Evolutionary conservation across 2,329 filamentous ascomycete genomes (phyloP), one percentile per base, ranked within the genome.

Genomic region (Fusarium sp.): DNA sequence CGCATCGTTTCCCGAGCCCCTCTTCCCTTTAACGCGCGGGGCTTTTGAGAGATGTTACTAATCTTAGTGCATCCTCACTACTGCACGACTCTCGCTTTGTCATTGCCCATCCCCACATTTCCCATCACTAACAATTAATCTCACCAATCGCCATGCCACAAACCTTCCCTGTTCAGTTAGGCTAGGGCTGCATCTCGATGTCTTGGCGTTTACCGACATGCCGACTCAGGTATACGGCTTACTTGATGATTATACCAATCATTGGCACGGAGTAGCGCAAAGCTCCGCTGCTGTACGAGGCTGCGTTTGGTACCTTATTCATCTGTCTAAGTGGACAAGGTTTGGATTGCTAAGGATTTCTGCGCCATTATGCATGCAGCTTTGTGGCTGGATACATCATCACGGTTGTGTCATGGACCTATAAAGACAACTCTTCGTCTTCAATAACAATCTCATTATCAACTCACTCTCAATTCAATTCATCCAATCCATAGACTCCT

Each of bases 191-290:
- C 52, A 69, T 46, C 67, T 47, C 58, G 67, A 30, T 53, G 64
- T 67, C 71, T 75, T 78, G 75, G 76, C 75, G 57, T 78, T 77
- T 16, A n/a, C 75, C 71, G 71, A 78, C 46, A 18, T 44, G 8
- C 67, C 63, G 61, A 63, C 67, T 53, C 32, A 53, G 25, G 42
- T 23, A 65, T 58, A 58, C 40, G 43, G 63, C 60, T 65, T 65
- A 66, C 60, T 9, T 10, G 6, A 23, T 25, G 23, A 21, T 32
- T 11, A 33, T 35, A 30, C 61, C 57, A 64, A 61, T 64, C 43
- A 50, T 23, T 12, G 19, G 25, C 18, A 35, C 37, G n/a, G 33
- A 21, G 10, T 21, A 6, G 25, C 40, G n/a, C 23, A 47, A 25
- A 25, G 30, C 35, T 50, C 43, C 61, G 32, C 33, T n/a, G 19